A percentile compares a stretch with the other conserved stretches of the same genome.
These are phyloP conservation scores for Cercophora scortea DNA, from an alignment of 495 filamentous ascomycete species.

Conservation along the genomic window DNA sequence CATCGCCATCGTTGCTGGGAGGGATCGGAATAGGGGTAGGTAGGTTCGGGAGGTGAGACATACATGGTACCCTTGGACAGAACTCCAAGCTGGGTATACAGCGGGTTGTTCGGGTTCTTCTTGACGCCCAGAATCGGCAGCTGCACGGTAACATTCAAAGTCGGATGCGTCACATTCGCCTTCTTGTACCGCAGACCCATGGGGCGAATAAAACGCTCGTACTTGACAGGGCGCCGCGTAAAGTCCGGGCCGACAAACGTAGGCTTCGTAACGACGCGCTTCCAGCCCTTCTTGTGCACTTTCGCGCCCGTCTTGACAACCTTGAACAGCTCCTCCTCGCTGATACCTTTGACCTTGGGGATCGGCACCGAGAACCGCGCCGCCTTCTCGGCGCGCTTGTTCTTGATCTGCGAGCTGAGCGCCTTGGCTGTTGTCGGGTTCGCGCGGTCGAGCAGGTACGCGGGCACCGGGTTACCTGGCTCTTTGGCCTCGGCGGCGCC, in stretches of 20 bases:
- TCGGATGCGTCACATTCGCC: constrained; percentile 74
- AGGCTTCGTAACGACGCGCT: constrained; percentile 79
- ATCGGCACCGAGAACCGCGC: constrained; percentile 93
- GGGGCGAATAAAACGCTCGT: constrained; percentile 58
- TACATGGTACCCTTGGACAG: constrained; percentile 85
- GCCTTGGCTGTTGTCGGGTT: constrained; percentile 86
- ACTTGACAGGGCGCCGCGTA: constrained; percentile 85
- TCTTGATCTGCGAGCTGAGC: constrained; percentile 39
- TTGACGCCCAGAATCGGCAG: constrained; percentile 90
- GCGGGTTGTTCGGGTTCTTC: constrained; percentile 94
- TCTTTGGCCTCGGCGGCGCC: constrained; percentile 70
- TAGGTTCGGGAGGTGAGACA: neutral
- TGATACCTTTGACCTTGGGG: constrained; percentile 88
- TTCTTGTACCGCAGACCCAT: constrained; percentile 91
- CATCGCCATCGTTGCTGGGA: too few relatives aligned
- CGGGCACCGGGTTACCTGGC: constrained; percentile 64
- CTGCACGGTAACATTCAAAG: constrained; percentile 53
- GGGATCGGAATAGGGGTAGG: too few relatives aligned
- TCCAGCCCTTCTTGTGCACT: constrained; percentile 66
- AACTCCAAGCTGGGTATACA: constrained; percentile 89
- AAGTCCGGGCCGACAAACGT: constrained; percentile 77
- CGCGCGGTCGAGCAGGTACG: constrained; percentile 84
- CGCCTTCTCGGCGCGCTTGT: constrained; percentile 71
- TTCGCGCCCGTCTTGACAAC: constrained; percentile 86
- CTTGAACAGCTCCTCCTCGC: constrained; percentile 98